A percentile compares a stretch with the other conserved stretches of the same genome.
These are phyloP conservation scores for Calonectria leucothoes DNA, from an alignment of 2,329 filamentous ascomycete species.

Conservation along the genomic window DNA sequence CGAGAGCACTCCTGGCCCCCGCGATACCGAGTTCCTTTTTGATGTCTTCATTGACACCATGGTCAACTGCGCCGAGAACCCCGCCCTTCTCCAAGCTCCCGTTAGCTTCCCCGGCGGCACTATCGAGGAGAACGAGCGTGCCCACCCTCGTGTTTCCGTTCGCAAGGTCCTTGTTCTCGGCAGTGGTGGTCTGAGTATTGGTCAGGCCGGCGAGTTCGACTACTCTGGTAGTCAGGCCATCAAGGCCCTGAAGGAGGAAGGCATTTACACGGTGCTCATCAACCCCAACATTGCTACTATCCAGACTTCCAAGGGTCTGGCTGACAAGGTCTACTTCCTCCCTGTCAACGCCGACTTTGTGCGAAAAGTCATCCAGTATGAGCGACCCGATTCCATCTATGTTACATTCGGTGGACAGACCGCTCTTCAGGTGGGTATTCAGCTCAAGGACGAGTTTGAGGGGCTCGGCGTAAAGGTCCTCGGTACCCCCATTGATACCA, in stretches of 20 bases:
- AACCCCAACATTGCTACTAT: constrained; percentile 99
- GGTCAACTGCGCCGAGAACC: constrained; percentile 74
- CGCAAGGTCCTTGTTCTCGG: constrained; percentile 97
- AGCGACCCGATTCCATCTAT: constrained; percentile 96
- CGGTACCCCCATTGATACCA: constrained; percentile 96
- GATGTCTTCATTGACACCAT: constrained; percentile 96
- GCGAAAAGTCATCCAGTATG: constrained; percentile 95
- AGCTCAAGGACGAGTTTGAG: constrained; percentile 97
- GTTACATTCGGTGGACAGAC: constrained; percentile 98
- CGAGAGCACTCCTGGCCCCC: constrained; percentile 93
- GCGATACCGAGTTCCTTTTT: constrained; percentile 96
- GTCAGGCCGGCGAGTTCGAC: constrained; percentile 98
- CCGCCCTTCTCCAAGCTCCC: constrained; percentile 74
- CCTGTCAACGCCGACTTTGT: constrained; percentile 98
- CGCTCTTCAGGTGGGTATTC: constrained; percentile 94
- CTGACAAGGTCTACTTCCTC: constrained; percentile 98
- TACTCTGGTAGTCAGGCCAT: constrained; percentile 99
- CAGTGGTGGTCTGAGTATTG: constrained; percentile 95
- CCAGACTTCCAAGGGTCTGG: constrained; percentile 96
- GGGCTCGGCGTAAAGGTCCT: constrained; percentile 91
- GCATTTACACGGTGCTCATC: constrained; percentile 97
- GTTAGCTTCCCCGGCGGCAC: constrained; percentile 91
- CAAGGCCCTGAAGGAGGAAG: constrained; percentile 97
- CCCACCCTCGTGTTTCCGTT: constrained; percentile 82
- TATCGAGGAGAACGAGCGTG: constrained; percentile 79